Percentiles rank a stretch among this genome's conserved stretches.
Evolutionary conservation across 805 yeast species (phyloP).

Genomic region (Blastobotrys mokoenaii): DNA sequence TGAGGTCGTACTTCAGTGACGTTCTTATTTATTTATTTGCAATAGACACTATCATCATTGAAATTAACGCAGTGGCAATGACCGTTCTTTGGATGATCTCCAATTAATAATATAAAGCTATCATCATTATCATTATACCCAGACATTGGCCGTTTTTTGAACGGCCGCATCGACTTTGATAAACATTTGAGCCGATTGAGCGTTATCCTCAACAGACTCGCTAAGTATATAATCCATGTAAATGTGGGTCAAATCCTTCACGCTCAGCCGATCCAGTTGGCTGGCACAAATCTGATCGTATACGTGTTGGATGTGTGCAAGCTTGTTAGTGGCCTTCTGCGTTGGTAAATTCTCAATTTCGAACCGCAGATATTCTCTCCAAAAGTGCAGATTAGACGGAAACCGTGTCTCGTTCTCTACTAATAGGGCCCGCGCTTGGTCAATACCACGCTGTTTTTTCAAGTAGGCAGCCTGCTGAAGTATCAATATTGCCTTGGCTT

Average conservation of each 20-base stretch:
- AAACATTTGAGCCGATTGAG: neutral
- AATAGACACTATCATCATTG: no score
- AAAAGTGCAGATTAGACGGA: conserved; percentile 21
- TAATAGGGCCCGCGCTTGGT: neutral
- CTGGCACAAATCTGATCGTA: conserved; percentile 14
- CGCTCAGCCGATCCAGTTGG: conserved; percentile 16
- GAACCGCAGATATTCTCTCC: conserved; percentile 26
- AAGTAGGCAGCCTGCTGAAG: no score
- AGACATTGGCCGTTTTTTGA: neutral
- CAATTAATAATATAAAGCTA: no score
- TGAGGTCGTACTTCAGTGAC: neutral
- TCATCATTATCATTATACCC: no score
- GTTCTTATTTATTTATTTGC: no score
- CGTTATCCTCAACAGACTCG: neutral
- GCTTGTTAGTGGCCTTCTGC: conserved; percentile 5
- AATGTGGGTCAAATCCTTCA: conserved; percentile 24
- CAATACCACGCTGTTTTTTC: neutral
- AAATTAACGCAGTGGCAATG: no score
- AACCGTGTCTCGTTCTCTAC: conserved; percentile 3
- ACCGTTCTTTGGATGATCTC: no score
- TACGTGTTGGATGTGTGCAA: conserved; percentile 1
- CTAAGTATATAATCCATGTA: conserved; percentile 23
- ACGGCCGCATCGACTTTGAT: neutral
- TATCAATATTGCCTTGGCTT: no score
- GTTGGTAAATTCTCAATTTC: conserved; percentile 16